These are phyloP conservation scores for Babjeviella inositovora DNA, from an alignment of 805 yeast genomes.

Conservation along the genomic window DNA sequence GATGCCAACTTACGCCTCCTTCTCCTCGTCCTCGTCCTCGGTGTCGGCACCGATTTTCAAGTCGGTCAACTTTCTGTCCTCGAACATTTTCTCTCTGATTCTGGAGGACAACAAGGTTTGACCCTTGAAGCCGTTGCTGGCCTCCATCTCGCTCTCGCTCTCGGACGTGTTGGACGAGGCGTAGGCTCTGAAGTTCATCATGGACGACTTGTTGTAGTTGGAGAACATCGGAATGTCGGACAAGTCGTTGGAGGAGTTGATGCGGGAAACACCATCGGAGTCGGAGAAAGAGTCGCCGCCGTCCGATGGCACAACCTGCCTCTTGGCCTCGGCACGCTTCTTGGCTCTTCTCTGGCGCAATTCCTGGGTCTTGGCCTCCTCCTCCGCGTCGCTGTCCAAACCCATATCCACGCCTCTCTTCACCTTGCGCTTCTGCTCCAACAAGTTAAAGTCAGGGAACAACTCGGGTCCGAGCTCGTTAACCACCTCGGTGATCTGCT, in stretches of 20 bases:
- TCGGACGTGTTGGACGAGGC: conserved; percentile 7
- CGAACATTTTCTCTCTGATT: conserved; percentile 1
- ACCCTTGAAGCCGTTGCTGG: too few relatives aligned
- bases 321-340: conserved; percentile 8
- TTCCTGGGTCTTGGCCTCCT: conserved; percentile 29
- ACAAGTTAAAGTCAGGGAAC: conserved; percentile 69
- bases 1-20: conserved; percentile 4
- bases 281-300: conserved; percentile 9
- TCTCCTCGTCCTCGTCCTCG: conserved; percentile 10
- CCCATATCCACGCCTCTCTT: conserved; percentile 14
- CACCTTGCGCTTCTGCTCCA: conserved; percentile 20
- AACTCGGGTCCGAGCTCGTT: conserved; percentile 73
- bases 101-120: too few relatives aligned
- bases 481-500: conserved; percentile 63
- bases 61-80: conserved; percentile 3
- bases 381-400: conserved; percentile 24
- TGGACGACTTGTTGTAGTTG: conserved; percentile 18
- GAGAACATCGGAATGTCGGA: conserved; percentile 37
- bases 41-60: conserved; percentile 11
- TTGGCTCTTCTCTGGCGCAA: conserved; percentile 23
- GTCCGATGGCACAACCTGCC: too few relatives aligned
- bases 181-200: conserved; percentile 10
- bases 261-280: conserved; percentile 18
- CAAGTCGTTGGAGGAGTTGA: conserved; percentile 23
- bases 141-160: conserved; percentile 1